A percentile compares a stretch with the other conserved stretches of the same genome.
phyloP scores from a whole-genome alignment of 176 grass and related monocot species.

The Neostapfia colusana region DNA sequence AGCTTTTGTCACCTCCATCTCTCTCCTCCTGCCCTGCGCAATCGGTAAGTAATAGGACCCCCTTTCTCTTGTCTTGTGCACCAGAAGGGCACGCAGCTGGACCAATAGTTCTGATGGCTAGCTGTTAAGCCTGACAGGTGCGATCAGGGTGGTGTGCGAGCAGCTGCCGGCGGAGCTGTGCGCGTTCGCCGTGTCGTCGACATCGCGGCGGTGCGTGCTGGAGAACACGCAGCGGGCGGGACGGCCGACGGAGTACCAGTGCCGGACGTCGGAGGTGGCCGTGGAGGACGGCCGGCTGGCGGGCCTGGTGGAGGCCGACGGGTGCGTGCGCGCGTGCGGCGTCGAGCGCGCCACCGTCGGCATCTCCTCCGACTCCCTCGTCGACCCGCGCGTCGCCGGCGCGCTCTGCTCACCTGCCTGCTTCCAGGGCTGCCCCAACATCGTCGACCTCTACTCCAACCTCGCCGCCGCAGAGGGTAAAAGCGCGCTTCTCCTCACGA shows the following conservation, averaged over 20 bases:
- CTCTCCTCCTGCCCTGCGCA: slow-evolving; percentile 44
- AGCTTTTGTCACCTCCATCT: slow-evolving; percentile 32
- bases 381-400: slow-evolving; percentile 48
- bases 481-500: too few relatives aligned
- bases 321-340: slow-evolving; percentile 59
- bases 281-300: slow-evolving; percentile 34
- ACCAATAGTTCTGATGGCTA: not conserved
- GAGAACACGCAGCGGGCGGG: slow-evolving; percentile 51
- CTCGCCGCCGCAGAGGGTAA: slow-evolving; percentile 74
- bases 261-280: slow-evolving; percentile 69
- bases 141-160: slow-evolving; percentile 60
- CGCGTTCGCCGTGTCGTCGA: slow-evolving; percentile 66
- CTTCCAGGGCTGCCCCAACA: slow-evolving; percentile 66
- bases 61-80: not conserved
- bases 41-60: slow-evolving; percentile 43
- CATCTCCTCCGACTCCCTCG: slow-evolving; percentile 75
- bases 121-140: not conserved
- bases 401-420: slow-evolving; percentile 58
- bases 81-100: too few relatives aligned
- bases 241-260: slow-evolving; percentile 50
- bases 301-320: slow-evolving; percentile 48
- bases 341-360: slow-evolving; percentile 62
- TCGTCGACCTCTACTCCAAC: slow-evolving; percentile 79
- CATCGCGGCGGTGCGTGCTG: slow-evolving; percentile 69
- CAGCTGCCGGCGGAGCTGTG: slow-evolving; percentile 56